Evolutionary conservation across 2,329 filamentous ascomycete genomes (phyloP), one percentile per base, ranked within the genome.

Genomic region (Penicillium verrucosum): DNA sequence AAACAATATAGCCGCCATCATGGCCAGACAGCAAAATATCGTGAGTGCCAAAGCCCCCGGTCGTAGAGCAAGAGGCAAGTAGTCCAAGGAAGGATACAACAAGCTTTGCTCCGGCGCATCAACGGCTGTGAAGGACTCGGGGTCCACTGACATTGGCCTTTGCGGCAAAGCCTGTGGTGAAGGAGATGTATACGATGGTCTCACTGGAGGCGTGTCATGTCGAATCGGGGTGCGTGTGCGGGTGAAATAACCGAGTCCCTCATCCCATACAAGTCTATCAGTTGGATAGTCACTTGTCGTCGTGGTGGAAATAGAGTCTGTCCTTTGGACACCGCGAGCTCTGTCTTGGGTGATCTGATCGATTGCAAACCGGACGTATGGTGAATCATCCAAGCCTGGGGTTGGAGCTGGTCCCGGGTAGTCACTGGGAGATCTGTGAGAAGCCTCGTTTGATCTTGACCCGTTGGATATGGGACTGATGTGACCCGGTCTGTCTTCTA

Each of bases 311-410:
- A 74, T 61, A 47, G 80, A 78, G 52, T 80, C 73, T 51, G 83
- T 80, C 63, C 82, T 76, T 53, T 80, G 77, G 54, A 81, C 78
- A 10, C 82, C 80, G 56, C 79, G 75, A 6, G 85, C 80, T 58
- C 89, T 85, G 56, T 87, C 87, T 66, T 89, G 81, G 6, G 91
- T 95, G 64, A 97, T 78, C 60, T 93, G 90, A 61, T 96, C 89
- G 60, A 97, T 85, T 40, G 93, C 92, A 72, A 94, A 95, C 61
- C 89, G 89, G 61, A 97, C 90, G 73, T 92, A 96, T 0, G 91
- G 92, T 9, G 86, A 89, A 68, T 96, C 89, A 68, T 96, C 92
- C 38, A 91, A 79, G 10, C 88, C 90, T 0, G 92, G 92, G 0
- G 90, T 93, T 3, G 81, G 78, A 12, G 80, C 76, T 50, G 77